Evolutionary conservation across 768 basidiomycete species (phyloP), one percentile per base, ranked within the genome.

Genomic region (Phanerochaete carnosa): DNA sequence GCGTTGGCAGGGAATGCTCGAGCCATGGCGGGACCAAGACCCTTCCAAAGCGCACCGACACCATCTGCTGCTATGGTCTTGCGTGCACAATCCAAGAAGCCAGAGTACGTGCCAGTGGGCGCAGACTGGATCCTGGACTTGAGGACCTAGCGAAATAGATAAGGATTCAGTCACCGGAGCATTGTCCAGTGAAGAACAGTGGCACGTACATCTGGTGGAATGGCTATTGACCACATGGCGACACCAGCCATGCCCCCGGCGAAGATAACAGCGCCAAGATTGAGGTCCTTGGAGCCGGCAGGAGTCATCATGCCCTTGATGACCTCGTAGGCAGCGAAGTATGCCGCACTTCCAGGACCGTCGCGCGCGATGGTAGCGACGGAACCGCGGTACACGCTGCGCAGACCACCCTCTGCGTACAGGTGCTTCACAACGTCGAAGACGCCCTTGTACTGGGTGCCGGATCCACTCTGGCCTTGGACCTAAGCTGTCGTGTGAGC

Each of bases 221-320:
- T 97, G 26, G 93, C 96, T 66, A 98, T 80, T 19, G 91, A 80
- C 97, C 97, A 99, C 97, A 99, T 98, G 37, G 95, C 95, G 4
- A 98, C 84, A 66, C 97, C 97, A 1, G 97, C 97, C 43, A 85
- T 87, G 56, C 95, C 97, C 65, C 97, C 97, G 55, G 96, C 94
- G 57, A 95, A 61, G 65, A 98, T 90, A 67, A 98, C 84, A 19
- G 91, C 89, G 32, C 90, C 82, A 28, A 99, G 80, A 67, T 94
- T 90, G 59, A 98, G 81, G 52, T 94, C 87, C 37, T 85, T 80
- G 19, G 90, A 79, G 32, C 91, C 91, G 43, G 82, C 83, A 7
- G 94, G 92, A 13, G 90, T 94, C 63, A 99, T 75, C 1, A 83
- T 76, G 70, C 90, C 91, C 76, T 99, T 99, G 43, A 92, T 87